Evolutionary conservation across 1,284 basidiomycete genomes (phyloP), one percentile per base, ranked within the genome.

Genomic region (Rhodotorula mucilaginosa): DNA sequence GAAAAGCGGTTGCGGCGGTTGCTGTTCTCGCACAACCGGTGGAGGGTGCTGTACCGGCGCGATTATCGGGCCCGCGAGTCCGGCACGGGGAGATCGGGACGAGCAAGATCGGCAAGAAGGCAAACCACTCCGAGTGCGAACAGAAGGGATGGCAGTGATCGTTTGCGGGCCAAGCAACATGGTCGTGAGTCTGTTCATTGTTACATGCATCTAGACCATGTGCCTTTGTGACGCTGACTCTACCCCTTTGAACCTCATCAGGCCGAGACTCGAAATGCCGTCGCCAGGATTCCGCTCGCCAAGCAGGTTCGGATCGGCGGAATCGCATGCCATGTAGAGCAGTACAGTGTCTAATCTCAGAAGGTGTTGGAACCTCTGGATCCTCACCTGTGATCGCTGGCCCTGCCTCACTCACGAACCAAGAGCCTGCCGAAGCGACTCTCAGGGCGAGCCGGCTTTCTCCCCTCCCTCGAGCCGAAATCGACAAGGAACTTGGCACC

Each of bases 221-320:
- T 39, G 1, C 39, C 39, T 39, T 39, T 39, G 12, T 6, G 39
- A 39, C 5, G 6, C 31, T 34, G 12, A 29, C 56, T 21, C 46
- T 52, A 8, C 12, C 18, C 0, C 18, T 59, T 21, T 4, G 39
- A 44, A 26, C 51, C 5, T 31, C 1, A 21, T n/a, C 58, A 73
- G 72, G 64, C 64, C 13, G 72, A 74, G 29, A 15, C 64, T 8
- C 58, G 69, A 16, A 68, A 70, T 47, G 64, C 64, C 5, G 64
- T 74, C 18, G 69, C 72, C 4, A 19, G 64, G 1, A 65, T 74
- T 16, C 72, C 72, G 26, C 48, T 74, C 29, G 69, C 72, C 3
- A 68, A 74, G 44, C 72, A 74, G 58, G 64, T 68, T 29, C 54
- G 69, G 48, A 49, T 74, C 13, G 72, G 72, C 5, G 72, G 72